Evolutionary conservation across 371 early-diverging fungal species (phyloP), one percentile per base, ranked within the genome.

Genomic region (Paraphysoderma sedebokerense): DNA sequence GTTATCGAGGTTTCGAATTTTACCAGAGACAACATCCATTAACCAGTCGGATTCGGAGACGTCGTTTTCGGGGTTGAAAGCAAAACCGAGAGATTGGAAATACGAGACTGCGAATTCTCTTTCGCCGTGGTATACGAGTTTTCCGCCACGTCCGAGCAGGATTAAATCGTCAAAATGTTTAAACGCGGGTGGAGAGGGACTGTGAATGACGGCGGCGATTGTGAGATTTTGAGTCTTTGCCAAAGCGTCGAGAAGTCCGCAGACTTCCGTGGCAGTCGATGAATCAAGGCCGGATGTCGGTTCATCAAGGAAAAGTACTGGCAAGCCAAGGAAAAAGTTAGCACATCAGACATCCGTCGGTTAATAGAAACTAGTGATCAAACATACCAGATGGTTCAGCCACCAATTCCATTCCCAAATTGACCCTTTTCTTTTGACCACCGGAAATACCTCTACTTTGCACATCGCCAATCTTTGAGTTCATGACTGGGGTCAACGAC

Each of bases 381-480:
- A 78, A 67, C 22, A 70, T 35, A 13, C 72, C 52, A 1, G 46
- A 44, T 34, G 77, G 77, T 35, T 76, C 69, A 3, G 81, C 81
- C 6, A 81, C 79, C 3, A 85, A 66, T 58, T 87, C 89, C 61
- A 81, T 71, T 8, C 82, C 92, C 46, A 91, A 82, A 50, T 79
- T 78, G 36, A 82, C 79, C 15, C 87, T 72, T 62, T 87, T 88
- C 39, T 81, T 69, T 54, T 90, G 85, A n/a, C 88, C 89, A n/a
- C 89, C 91, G 26, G 79, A 78, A 13, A 87, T 68, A 3, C 84
- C 85, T 24, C 80, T 70, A 3, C 53, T 56, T 17, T 63, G 70
- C 46, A 68, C 65, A 40, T 77, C 70, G 20, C 87, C 87, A 32
- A 87, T 82, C 9, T 52, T 49, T 12, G 64, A 65, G 52, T 81